Evolutionary conservation across 495 filamentous ascomycete species (phyloP), one percentile per base, ranked within the genome.

Genomic region (Neurospora sp.): DNA sequence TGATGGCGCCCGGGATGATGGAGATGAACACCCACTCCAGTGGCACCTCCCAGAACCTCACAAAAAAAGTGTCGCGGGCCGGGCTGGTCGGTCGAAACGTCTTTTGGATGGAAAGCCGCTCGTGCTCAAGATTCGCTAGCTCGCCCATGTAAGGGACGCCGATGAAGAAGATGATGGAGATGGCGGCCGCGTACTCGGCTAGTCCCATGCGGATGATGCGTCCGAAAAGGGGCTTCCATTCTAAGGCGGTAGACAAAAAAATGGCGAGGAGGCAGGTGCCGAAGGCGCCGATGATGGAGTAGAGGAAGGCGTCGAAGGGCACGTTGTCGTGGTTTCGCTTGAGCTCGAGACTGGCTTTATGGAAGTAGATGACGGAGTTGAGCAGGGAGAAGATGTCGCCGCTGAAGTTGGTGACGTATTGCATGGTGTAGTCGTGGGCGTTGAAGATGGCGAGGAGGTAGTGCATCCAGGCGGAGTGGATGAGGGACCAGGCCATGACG

Each of bases 341-440:
- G 1, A 92, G 85, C 76, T 92, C 91, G 77, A 92, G 90, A 35
- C 91, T 83, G 40, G 91, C 91, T 79, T 92, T 93, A 76, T 92
- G 89, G 78, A 93, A 92, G 79, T 93, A 93, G 74, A 93, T 93
- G 72, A 92, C 86, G 76, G 88, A 90, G 79, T 92, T 92, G 4
- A 92, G 81, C 1, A 93, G 86, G 2, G 89, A 90, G 78, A 92
- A 93, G 31, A 92, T 90, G 77, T 93, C 91, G 18, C 88, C 91
- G 37, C 86, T 88, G 76, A 93, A 93, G 6, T 86, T 91, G 0
- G 91, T 93, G 31, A 93, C 91, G 77, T 93, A 93, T 72, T 88
- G 85, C 91, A 93, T 93, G 2, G 91, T 92, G 89, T 89, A 93
- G 80, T 92, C 90, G 74, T 92, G 91, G 27, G 90, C 91, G 79